Percentiles rank a stretch among this genome's conserved stretches.
phyloP scores from a whole-genome alignment of 768 basidiomycete species.

The Hypholoma sublateritium region DNA sequence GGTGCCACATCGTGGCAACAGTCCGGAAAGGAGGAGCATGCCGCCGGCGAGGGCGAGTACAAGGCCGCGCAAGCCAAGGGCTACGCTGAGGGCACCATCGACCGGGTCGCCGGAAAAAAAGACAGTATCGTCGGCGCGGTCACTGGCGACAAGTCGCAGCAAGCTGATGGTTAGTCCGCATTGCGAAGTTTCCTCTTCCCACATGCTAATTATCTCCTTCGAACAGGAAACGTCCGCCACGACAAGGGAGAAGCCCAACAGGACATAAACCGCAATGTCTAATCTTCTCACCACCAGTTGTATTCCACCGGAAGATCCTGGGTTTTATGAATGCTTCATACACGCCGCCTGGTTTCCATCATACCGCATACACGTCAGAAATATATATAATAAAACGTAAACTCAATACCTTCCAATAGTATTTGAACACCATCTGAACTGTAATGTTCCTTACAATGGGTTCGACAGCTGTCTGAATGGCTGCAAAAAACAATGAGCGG shows the following conservation, averaged over 20 bases:
- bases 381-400: no score
- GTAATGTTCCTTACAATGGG: no score
- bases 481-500: no score
- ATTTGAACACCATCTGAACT: no score
- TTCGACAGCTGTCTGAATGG: no score
- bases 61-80: conserved; percentile 49
- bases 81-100: conserved; percentile 46
- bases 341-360: no score
- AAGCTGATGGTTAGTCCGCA: conserved; percentile 35
- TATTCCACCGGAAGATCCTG: no score
- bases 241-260: conserved; percentile 60
- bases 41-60: conserved; percentile 48
- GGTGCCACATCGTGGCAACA: conserved; percentile 44
- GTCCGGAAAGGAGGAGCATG: conserved; percentile 54
- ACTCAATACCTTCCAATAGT: no score
- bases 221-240: conserved; percentile 47
- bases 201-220: background rate
- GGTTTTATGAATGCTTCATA: no score
- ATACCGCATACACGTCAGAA: no score
- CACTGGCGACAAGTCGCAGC: conserved; percentile 47
- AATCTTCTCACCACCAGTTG: background rate
- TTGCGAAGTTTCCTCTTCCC: background rate
- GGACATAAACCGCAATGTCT: conserved; percentile 37
- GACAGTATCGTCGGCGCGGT: conserved; percentile 51
- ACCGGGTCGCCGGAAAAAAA: conserved; percentile 47